Evolutionary conservation across 2,329 filamentous ascomycete genomes (phyloP).

Genomic region (Chrysosporium keratinophilum): DNA sequence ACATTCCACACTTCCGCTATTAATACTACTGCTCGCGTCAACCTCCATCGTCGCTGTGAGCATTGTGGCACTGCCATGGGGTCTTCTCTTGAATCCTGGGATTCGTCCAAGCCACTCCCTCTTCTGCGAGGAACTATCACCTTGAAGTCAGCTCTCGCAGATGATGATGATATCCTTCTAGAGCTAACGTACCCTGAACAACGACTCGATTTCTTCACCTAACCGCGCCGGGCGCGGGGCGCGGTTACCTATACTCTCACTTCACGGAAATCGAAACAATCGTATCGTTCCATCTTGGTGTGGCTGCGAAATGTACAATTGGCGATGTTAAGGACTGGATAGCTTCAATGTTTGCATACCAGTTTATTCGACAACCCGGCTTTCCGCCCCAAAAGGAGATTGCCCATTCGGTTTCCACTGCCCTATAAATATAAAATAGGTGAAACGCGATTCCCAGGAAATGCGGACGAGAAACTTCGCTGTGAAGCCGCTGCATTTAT

Average conservation of each 20-base stretch:
- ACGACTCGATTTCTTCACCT: conserved; percentile 11
- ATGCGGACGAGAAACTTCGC: conserved; percentile 13
- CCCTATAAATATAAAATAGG: conserved; percentile 9
- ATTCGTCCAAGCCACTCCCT: background rate
- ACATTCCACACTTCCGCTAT: no score
- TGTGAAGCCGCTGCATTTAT: conserved; percentile 14
- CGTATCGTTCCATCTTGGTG: conserved; percentile 8
- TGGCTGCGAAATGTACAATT: conserved; percentile 2
- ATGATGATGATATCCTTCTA: conserved; percentile 21
- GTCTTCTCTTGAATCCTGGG: background rate
- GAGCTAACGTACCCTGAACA: conserved; percentile 17
- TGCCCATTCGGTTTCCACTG: conserved; percentile 8
- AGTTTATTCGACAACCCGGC: conserved; percentile 6
- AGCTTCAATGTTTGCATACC: conserved; percentile 13
- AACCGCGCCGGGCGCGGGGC: no score
- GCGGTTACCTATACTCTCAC: background rate
- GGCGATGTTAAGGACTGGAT: conserved; percentile 14
- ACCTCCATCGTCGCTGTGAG: no score
- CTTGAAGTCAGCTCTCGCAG: conserved; percentile 17
- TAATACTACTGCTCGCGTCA: no score
- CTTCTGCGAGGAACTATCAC: conserved; percentile 16
- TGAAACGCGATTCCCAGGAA: background rate
- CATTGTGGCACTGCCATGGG: no score
- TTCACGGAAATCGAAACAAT: conserved; percentile 3
- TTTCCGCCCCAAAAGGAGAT: background rate